Evolutionary conservation across 345 rosid genomes (phyloP), one percentile per base, ranked within the genome.

Genomic region (Hirschfeldia incana): DNA sequence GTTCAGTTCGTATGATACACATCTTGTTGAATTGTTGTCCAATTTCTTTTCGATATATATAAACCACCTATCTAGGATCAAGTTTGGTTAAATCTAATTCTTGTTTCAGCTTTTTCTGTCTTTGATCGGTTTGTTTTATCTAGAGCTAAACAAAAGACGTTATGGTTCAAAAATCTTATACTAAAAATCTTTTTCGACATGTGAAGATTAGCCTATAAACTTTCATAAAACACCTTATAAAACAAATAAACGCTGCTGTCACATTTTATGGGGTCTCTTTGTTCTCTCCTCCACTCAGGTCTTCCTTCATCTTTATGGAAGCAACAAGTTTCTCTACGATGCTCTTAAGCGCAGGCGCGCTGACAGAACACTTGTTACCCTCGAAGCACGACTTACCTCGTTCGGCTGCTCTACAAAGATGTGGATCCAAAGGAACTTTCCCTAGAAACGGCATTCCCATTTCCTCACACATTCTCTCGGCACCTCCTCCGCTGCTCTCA

Each of bases 391-490:
- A 94, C 77, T 86, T 85, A 55, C 97, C 97, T 85, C 90, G 92
- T 81, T 91, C 97, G 5, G 97, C 94, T 13, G 92, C 91, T 86
- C 83, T 85, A 74, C 93, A 83, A 29, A 94, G 92, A 69, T 90
- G 89, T 64, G 91, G 98, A 85, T 94, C 98, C 82, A 94, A 74
- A 0, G 97, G 97, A 55, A 94, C 92, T 85, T 88, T 94, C 10
- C 98, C 98, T 0, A 92, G 91, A 82, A 94, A 94, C 3, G 90
- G 91, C 16, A 94, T 87, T 16, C 82, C 89, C 98, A 92, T 90
- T 73, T 94, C 98, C 16, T 9, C 51, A 77, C 97, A 94, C 98
- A 94, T 94, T 74, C 75, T 85, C 11, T 81, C 83, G 0, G 97
- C 98, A 66, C 98, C 98, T 1, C 97, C 98, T 1, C 86, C 86